Evolutionary conservation across 305 asterid genomes (phyloP).

Genomic region (Fraxinus albicans): DNA sequence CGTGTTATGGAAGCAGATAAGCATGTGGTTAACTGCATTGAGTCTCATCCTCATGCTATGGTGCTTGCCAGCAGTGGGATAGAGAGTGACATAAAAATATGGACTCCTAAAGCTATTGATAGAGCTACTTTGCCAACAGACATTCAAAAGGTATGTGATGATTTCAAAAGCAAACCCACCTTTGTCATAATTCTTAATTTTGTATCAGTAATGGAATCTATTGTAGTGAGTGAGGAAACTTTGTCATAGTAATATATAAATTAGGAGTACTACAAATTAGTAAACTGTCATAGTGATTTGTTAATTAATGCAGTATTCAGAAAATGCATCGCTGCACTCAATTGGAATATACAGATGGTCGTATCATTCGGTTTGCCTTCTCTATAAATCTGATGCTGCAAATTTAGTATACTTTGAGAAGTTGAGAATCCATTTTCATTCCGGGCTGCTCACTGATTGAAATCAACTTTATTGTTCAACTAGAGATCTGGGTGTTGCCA

Average conservation of each 20-base stretch:
- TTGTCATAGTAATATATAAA: neutral
- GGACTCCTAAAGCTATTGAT: conserved; percentile 77
- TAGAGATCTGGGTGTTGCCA: neutral
- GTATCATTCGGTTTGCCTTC: neutral
- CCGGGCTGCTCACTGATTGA: neutral
- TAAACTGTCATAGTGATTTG: neutral
- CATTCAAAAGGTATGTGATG: conserved; percentile 58
- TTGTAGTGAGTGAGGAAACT: conserved; percentile 4
- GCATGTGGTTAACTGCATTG: conserved; percentile 77
- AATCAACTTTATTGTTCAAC: neutral
- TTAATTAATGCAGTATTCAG: neutral
- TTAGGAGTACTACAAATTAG: neutral
- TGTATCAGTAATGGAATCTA: neutral
- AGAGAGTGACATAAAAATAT: conserved; percentile 78
- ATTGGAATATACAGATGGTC: neutral
- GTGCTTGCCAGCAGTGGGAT: conserved; percentile 93
- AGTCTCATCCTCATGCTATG: conserved; percentile 74
- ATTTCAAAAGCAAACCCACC: neutral
- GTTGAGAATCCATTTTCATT: neutral
- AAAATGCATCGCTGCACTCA: neutral
- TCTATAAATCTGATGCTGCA: neutral
- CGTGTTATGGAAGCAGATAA: conserved; percentile 94
- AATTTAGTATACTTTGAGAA: neutral
- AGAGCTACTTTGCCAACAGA: conserved; percentile 66
- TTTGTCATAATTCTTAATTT: conserved; percentile 4